A percentile compares a stretch with the other conserved stretches of the same genome.
Conservation (phyloP, 2,329 filamentous ascomycete genomes). For the Madurella mycetomatis region DNA sequence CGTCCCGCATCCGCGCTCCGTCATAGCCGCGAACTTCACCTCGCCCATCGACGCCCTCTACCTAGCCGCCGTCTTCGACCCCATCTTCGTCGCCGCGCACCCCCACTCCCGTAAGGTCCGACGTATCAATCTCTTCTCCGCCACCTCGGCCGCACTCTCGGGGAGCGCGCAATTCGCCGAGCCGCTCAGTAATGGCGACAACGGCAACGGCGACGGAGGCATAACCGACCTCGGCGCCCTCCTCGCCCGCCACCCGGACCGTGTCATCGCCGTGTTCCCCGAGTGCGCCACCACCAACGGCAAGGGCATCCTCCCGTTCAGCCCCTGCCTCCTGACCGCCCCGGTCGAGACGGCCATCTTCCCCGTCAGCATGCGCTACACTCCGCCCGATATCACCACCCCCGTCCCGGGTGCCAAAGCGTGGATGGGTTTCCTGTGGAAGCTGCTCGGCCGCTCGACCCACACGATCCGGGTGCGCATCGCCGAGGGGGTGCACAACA, state of each 20-base stretch:
- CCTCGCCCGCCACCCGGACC: constrained; percentile 62
- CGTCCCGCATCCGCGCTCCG: constrained; percentile 70
- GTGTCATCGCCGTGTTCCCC: constrained; percentile 82
- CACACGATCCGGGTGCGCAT: constrained; percentile 90
- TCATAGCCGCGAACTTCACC: constrained; percentile 89
- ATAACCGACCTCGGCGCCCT: constrained; percentile 62
- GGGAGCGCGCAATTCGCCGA: constrained; percentile 45
- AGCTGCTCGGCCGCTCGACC: constrained; percentile 74
- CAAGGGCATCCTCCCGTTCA: constrained; percentile 79
- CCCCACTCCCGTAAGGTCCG: constrained; percentile 69
- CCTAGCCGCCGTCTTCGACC: constrained; percentile 92
- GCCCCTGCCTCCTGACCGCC: constrained; percentile 67
- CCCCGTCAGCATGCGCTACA: constrained; percentile 85
- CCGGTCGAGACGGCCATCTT: constrained; percentile 72
- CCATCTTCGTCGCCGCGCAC: constrained; percentile 85
- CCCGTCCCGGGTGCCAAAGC: constrained; percentile 70
- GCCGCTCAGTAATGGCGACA: neutral
- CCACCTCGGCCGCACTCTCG: constrained; percentile 68
- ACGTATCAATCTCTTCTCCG: constrained; percentile 70
- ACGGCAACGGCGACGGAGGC: constrained; percentile 11
- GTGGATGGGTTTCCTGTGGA: constrained; percentile 76
- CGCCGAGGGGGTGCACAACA: constrained; percentile 65
- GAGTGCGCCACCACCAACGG: constrained; percentile 95
- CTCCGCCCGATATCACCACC: constrained; percentile 83
- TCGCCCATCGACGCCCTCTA: constrained; percentile 92